Evolutionary conservation across 495 filamentous ascomycete species (phyloP), one percentile per base, ranked within the genome.

Genomic region (Immersiella caudata): DNA sequence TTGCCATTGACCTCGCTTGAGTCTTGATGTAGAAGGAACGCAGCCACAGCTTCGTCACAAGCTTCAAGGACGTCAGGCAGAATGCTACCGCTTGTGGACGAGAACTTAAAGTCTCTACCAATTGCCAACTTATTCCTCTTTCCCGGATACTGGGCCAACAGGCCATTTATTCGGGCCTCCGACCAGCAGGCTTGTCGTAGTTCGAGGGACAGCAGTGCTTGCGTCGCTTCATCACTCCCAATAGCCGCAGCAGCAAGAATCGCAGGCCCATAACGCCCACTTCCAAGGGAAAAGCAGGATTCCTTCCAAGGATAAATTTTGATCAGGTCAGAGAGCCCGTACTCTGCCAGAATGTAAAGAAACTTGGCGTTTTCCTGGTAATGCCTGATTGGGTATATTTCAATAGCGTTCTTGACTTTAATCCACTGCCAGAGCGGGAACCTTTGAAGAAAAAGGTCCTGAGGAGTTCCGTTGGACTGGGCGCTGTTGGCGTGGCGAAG

Each of bases 301-400:
- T 27, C 14, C 9, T 22, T 64, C 1, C 8, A 24, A 0, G 26
- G 26, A 21, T 29, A 25, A 0, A 22, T 24, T 8, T 36, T 29
- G 25, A 64, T 64, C 8, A 64, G 50, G 1, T 35, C 62, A 22
- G 62, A 7, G 1, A 29, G 22, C 11, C 35, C 35, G 14, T 26
- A 11, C 40, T 64, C 46, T 18, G 62, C 62, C 12, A 64, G 62
- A 14, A 64, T 55, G 26, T 64, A 64, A 1, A 55, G 18, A 0
- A 64, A 20, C 24, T 22, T 54, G 46, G 27, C 21, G 6, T 5
- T 1, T 7, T 18, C 25, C 12, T 33, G 18, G 27, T 64, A 33
- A 26, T 36, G 46, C 21, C 50, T 22, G 25, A 33, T 21, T 6
- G 20, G 16, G 49, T 3, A 35, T 11, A 0, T 55, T 22, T 54